Conservation (phyloP, 2,329 filamentous ascomycete species). For the Alternaria sp. region DNA sequence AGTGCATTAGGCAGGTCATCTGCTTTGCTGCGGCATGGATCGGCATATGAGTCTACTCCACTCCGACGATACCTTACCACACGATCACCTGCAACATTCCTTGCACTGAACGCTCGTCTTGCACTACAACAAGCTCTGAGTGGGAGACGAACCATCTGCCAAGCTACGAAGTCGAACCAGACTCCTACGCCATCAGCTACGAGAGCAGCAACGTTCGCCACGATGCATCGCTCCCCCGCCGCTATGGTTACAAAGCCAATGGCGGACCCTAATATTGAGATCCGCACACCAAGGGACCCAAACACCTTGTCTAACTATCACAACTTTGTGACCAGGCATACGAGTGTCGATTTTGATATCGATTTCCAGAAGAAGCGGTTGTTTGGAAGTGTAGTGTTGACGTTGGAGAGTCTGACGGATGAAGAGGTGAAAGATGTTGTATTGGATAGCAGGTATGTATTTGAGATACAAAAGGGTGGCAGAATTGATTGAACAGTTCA, state of each 20-base stretch:
- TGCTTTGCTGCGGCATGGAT: conserved; percentile 22
- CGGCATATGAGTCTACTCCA: conserved; percentile 22
- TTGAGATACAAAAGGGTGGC: neutral
- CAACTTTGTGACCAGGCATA: conserved; percentile 85
- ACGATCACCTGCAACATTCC: conserved; percentile 10
- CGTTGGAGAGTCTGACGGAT: conserved; percentile 79
- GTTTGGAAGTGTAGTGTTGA: conserved; percentile 78
- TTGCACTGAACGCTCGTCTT: neutral
- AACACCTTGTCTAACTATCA: conserved; percentile 94
- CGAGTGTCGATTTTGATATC: conserved; percentile 80
- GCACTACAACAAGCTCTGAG: neutral
- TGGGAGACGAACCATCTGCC: neutral
- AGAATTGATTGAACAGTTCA: neutral
- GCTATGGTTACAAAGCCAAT: conserved; percentile 51
- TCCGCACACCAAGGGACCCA: conserved; percentile 72
- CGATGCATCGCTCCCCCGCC: conserved; percentile 37
- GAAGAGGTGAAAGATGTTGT: conserved; percentile 78
- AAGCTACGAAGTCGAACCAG: neutral
- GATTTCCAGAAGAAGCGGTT: conserved; percentile 84
- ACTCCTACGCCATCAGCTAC: neutral
- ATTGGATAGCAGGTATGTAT: conserved; percentile 75
- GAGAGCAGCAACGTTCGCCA: conserved; percentile 15
- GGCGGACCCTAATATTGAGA: conserved; percentile 46
- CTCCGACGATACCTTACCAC: conserved; percentile 23
- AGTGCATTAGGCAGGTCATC: conserved; percentile 23